These are phyloP conservation scores for Termitomyces sp. DNA, from an alignment of 768 basidiomycete genomes.

Conservation along the genomic window DNA sequence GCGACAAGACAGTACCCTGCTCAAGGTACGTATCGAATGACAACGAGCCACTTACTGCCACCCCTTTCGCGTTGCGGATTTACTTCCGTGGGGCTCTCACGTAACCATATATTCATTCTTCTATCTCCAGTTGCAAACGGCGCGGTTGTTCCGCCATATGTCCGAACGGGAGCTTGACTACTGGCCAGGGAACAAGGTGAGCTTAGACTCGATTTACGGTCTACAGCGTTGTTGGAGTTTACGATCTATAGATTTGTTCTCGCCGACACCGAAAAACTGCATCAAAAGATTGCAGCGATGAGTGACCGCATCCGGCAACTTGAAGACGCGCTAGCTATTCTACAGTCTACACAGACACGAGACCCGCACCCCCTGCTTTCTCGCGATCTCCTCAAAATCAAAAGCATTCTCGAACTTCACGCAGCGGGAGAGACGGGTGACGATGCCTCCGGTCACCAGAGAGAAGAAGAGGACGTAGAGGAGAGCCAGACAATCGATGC, in stretches of 20 bases:
- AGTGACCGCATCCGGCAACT: constrained; percentile 68
- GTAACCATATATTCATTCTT: constrained; percentile 1
- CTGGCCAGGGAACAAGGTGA: constrained; percentile 75
- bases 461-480: constrained; percentile 29
- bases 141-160: constrained; percentile 77
- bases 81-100: background rate
- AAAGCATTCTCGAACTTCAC: constrained; percentile 67
- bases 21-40: constrained; percentile 36
- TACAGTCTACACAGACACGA: constrained; percentile 44
- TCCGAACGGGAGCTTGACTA: constrained; percentile 73
- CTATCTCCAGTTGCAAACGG: constrained; percentile 50
- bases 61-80: background rate
- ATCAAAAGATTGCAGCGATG: constrained; percentile 65
- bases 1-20: constrained; percentile 68
- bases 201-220: constrained; percentile 14
- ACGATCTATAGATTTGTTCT: constrained; percentile 52
- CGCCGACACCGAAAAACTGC: constrained; percentile 67
- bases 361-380: constrained; percentile 60
- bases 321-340: constrained; percentile 60
- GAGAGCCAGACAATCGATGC: constrained; percentile 58
- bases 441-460: constrained; percentile 11
- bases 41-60: background rate
- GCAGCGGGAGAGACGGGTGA: constrained; percentile 44
- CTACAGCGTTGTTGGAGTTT: background rate
- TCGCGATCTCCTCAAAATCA: constrained; percentile 59